These are phyloP conservation scores for Eucalyptus marginata DNA, from an alignment of 345 rosid species.

Conservation along the genomic window DNA sequence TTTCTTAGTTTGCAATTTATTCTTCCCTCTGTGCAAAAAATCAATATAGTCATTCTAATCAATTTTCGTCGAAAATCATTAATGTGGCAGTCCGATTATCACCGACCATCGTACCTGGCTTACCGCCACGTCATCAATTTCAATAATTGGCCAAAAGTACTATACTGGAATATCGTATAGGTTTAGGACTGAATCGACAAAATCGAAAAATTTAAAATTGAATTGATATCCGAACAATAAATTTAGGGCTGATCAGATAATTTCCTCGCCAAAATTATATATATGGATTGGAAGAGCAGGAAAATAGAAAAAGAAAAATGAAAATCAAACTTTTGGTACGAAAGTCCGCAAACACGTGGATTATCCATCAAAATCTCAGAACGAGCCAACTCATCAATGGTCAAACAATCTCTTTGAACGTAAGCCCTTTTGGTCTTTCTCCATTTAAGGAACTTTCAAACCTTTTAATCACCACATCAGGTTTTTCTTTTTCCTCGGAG, in stretches of 20 bases:
- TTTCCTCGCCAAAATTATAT: not conserved
- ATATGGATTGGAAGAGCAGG: not conserved
- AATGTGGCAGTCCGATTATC: rapidly evolving
- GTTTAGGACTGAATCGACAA: rapidly evolving
- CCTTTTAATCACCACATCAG: not conserved
- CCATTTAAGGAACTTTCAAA: not conserved
- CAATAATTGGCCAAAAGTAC: rapidly evolving
- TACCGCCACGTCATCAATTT: rapidly evolving
- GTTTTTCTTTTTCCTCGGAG: not conserved
- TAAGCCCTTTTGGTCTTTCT: not conserved
- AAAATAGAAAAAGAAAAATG: not conserved
- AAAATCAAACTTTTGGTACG: not conserved
- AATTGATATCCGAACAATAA: rapidly evolving
- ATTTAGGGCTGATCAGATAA: not conserved
- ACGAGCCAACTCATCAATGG: not conserved
- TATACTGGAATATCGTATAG: rapidly evolving
- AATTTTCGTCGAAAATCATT: not conserved
- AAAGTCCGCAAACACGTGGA: not conserved
- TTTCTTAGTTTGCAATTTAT: not conserved
- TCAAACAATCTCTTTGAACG: not conserved
- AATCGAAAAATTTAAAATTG: rapidly evolving
- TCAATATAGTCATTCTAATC: not conserved
- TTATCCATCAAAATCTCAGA: not conserved
- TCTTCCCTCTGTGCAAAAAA: not conserved
- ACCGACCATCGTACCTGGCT: rapidly evolving